Evolutionary conservation across 257 asterid species (phyloP).

Genomic region (Rhazya stricta): DNA sequence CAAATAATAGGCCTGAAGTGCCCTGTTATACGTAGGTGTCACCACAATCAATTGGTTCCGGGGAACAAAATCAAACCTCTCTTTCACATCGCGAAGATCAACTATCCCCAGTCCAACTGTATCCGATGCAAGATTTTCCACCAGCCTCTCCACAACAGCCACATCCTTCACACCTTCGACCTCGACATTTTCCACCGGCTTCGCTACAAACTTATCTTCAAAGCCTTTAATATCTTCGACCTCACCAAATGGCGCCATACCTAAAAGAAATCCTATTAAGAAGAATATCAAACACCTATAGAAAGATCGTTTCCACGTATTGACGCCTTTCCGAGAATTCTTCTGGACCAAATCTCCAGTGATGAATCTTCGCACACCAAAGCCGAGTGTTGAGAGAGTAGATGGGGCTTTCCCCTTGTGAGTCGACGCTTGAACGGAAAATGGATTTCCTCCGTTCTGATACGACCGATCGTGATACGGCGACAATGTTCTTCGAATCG

Average conservation of each 20-base stretch:
- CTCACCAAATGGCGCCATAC: conserved; percentile 61
- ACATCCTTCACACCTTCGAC: conserved; percentile 23
- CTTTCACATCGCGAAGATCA: conserved; percentile 22
- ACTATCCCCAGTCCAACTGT: conserved; percentile 34
- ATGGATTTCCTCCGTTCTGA: conserved; percentile 54
- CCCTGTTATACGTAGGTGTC: conserved; percentile 70
- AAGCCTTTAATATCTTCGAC: conserved; percentile 38
- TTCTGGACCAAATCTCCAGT: conserved; percentile 33
- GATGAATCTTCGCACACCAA: conserved; percentile 39
- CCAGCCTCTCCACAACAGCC: conserved; percentile 27
- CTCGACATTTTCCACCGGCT: conserved; percentile 23
- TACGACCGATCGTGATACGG: conserved; percentile 71
- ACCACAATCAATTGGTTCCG: conserved; percentile 69
- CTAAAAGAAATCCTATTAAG: conserved; percentile 71
- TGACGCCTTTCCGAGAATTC: conserved; percentile 45
- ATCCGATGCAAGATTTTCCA: conserved; percentile 33
- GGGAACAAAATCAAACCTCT: conserved; percentile 35
- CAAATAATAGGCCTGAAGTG: conserved; percentile 69
- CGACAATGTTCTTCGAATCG: conserved; percentile 83
- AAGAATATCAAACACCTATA: conserved; percentile 61
- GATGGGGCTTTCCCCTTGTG: conserved; percentile 60
- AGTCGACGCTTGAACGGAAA: conserved; percentile 53
- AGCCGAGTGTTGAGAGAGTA: conserved; percentile 23
- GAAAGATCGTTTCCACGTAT: conserved; percentile 55
- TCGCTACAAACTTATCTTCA: conserved; percentile 32